Percentiles rank a stretch among this genome's conserved stretches.
These are phyloP conservation scores for Candida silvicultrix DNA, from an alignment of 805 yeast species.

Conservation along the genomic window DNA sequence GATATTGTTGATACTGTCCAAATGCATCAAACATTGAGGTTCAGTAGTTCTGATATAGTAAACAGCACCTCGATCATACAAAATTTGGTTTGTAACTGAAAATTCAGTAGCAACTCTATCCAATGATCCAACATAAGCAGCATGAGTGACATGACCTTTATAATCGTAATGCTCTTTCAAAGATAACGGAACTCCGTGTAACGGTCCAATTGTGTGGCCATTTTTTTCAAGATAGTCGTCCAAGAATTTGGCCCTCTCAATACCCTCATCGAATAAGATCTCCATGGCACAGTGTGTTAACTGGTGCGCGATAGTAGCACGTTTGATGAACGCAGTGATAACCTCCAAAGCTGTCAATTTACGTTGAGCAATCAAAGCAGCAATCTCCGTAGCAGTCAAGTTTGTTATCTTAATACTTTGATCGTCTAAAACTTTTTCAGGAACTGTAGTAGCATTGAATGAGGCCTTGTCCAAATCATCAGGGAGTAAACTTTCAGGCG, in stretches of 20 bases:
- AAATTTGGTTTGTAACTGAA: conserved; percentile 39
- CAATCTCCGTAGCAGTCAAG: conserved; percentile 15
- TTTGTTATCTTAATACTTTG: conserved; percentile 16
- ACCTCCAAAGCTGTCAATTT: conserved; percentile 16
- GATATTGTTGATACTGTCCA: conserved; percentile 55
- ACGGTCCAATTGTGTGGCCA: conserved; percentile 55
- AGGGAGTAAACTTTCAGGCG: conserved; percentile 15
- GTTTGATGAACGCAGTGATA: conserved; percentile 24
- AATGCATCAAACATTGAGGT: conserved; percentile 67
- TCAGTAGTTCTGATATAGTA: conserved; percentile 60
- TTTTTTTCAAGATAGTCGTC: conserved; percentile 44
- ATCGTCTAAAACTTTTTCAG: conserved; percentile 13
- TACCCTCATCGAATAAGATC: conserved; percentile 59
- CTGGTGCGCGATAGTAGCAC: conserved; percentile 59
- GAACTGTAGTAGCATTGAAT: conserved; percentile 18
- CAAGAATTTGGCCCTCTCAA: conserved; percentile 45
- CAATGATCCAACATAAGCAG: conserved; percentile 49
- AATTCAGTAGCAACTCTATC: conserved; percentile 41
- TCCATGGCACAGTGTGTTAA: conserved; percentile 56
- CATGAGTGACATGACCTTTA: conserved; percentile 50
- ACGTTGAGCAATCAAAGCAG: conserved; percentile 9
- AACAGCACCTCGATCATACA: conserved; percentile 35
- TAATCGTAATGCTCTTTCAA: conserved; percentile 59
- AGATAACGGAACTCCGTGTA: conserved; percentile 67
- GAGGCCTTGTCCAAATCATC: conserved; percentile 13